A percentile compares a stretch with the other conserved stretches of the same genome.
phyloP scores from a whole-genome alignment of 2,329 filamentous ascomycete species.

The Apiospora kogelbergensis region DNA sequence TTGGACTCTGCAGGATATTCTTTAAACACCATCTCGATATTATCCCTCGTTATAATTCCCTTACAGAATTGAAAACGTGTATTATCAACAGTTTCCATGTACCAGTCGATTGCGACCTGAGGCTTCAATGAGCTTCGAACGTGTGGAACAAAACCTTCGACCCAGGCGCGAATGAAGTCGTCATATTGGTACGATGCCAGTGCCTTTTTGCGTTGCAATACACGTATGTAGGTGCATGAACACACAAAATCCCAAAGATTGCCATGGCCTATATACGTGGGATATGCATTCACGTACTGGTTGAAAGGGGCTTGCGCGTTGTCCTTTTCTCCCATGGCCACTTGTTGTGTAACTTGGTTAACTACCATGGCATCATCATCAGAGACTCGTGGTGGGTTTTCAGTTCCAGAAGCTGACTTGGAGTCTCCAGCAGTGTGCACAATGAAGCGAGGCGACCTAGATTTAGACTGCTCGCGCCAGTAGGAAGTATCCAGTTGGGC shows the following conservation, averaged over 20 bases:
- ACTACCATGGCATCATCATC: background rate
- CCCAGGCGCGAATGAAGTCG: constrained; percentile 35
- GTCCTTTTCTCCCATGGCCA: background rate
- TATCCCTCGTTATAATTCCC: constrained; percentile 29
- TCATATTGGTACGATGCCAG: constrained; percentile 32
- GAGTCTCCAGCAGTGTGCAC: background rate
- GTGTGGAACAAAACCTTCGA: constrained; percentile 31
- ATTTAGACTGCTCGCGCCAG: background rate
- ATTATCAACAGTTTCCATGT: constrained; percentile 32
- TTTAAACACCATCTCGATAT: constrained; percentile 26
- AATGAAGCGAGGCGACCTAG: background rate
- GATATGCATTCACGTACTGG: constrained; percentile 28
- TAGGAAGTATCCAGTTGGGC: background rate
- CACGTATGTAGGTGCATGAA: constrained; percentile 31
- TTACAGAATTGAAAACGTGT: background rate
- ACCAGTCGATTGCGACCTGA: constrained; percentile 32
- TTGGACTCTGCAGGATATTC: constrained; percentile 19
- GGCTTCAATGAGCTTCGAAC: constrained; percentile 22
- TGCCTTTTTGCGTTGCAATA: constrained; percentile 22
- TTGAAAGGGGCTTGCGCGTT: constrained; percentile 23
- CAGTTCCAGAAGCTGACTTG: background rate
- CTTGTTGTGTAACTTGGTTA: background rate
- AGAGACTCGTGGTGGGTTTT: background rate
- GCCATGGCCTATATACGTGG: constrained; percentile 24
- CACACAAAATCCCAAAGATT: constrained; percentile 29